phyloP scores from a whole-genome alignment of 768 basidiomycete genomes.

The Chalciporus sphaerocephalus region DNA sequence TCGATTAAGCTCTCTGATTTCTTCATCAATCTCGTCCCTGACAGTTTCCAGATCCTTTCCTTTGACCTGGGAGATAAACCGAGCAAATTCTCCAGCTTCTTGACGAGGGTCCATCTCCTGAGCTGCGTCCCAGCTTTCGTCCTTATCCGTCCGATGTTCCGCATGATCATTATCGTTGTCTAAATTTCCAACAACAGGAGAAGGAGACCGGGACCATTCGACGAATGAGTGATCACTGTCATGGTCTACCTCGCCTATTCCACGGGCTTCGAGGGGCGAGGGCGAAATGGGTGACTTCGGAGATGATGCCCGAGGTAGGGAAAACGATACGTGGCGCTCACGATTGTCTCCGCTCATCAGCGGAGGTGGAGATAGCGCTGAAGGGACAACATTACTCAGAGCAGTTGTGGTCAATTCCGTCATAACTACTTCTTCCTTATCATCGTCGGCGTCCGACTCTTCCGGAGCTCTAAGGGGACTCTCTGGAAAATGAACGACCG shows the following conservation, averaged over 20 bases:
- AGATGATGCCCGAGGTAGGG: conserved; percentile 6
- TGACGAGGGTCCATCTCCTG: conserved; percentile 77
- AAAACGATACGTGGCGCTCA: conserved; percentile 8
- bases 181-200: conserved; percentile 19
- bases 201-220: conserved; percentile 40
- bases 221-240: conserved; percentile 25
- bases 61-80: conserved; percentile 87
- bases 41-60: conserved; percentile 79
- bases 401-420: not conserved
- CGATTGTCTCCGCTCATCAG: conserved; percentile 13
- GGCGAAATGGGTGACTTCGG: conserved; percentile 9
- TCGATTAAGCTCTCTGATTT: conserved; percentile 75
- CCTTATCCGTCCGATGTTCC: conserved; percentile 22
- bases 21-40: conserved; percentile 85
- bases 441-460: conserved; percentile 30
- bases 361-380: conserved; percentile 13
- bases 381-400: not conserved
- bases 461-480: conserved; percentile 1
- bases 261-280: not conserved
- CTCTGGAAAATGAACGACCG: not conserved
- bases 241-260: conserved; percentile 12
- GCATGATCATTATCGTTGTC: conserved; percentile 9
- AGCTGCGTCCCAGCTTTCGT: conserved; percentile 73
- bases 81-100: conserved; percentile 88
- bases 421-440: conserved; percentile 37